Evolutionary conservation across 2,329 filamentous ascomycete species (phyloP), one percentile per base, ranked within the genome.

Genomic region (Venturia carpophila): DNA sequence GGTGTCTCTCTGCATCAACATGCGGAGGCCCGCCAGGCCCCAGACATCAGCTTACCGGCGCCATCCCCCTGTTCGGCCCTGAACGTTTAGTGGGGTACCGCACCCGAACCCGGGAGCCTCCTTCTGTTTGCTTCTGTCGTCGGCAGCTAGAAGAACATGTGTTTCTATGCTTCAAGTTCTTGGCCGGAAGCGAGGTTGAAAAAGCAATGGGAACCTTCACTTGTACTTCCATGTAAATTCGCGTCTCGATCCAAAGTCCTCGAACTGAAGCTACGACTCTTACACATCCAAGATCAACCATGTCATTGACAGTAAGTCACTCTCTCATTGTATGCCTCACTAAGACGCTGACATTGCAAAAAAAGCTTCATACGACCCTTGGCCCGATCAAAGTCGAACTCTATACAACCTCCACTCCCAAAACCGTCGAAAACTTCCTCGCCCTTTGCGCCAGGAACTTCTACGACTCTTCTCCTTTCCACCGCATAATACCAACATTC

Each of bases 361-460:
- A 41, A 9, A 24, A 79, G 70, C 83, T 99, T 17, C 92, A 97
- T 77, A 99, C 94, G 62, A 90, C 87, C 62, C 83, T 89, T 64
- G 94, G 94, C 74, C 88, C 94, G 77, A 83, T 99, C 74, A 99
- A 97, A 79, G 85, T 97, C 71, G 94, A 97, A 77, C 82, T 99
- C 69, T 97, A 97, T 79, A 97, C 93, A 80, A 91, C 97, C 75
- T 88, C 90, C 70, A 91, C 96, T 41, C 94, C 94, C 68, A 92
- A 93, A 76, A 96, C 94, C 0, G 89, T 92, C 68, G 90, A 96
- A 87, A 95, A 95, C 79, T 95, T 95, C 77, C 86, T 95, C 69
- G 90, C 90, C 64, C 87, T 94, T 68, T 92, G 89, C 80, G 90
- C 89, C 62, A 91, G 89, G 11, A 82, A 81, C 71, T 91, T 89